Percentiles rank a stretch among this genome's conserved stretches.
phyloP scores from a whole-genome alignment of 2,329 filamentous ascomycete species.

The Cercospora zeina region DNA sequence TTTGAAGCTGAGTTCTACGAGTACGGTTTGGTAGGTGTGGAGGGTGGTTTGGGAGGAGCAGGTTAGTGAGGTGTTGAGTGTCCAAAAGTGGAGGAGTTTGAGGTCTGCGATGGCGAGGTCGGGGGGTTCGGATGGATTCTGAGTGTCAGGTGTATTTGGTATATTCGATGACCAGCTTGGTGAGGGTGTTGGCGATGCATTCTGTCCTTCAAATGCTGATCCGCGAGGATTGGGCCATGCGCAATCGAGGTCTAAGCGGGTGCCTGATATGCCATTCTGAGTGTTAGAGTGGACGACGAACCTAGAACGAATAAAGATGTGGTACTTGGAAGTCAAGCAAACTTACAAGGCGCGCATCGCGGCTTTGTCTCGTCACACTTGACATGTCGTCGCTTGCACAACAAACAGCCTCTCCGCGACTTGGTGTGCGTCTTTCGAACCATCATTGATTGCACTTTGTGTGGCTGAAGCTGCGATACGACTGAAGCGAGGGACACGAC shows the following conservation, averaged over 20 bases:
- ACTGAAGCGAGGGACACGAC: conserved; percentile 8
- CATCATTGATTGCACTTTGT: conserved; percentile 11
- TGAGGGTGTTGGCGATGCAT: conserved; percentile 10
- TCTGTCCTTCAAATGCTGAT: conserved; percentile 1
- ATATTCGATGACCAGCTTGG: conserved; percentile 6
- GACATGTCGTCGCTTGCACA: conserved; percentile 32
- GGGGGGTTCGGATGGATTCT: neutral
- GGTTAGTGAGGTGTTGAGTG: conserved; percentile 21
- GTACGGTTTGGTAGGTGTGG: conserved; percentile 23
- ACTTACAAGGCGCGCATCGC: conserved; percentile 16
- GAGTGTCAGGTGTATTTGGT: conserved; percentile 5
- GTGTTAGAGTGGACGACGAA: neutral
- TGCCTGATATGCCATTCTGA: conserved; percentile 13
- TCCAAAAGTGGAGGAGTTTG: conserved; percentile 30
- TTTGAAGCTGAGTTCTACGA: conserved; percentile 28
- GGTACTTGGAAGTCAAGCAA: neutral
- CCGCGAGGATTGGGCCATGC: conserved; percentile 8
- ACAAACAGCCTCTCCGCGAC: conserved; percentile 27
- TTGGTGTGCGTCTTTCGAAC: conserved; percentile 29
- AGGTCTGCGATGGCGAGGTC: conserved; percentile 26
- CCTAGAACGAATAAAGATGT: neutral
- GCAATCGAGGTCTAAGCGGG: conserved; percentile 27
- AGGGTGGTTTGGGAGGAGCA: conserved; percentile 5
- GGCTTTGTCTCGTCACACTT: conserved; percentile 23
- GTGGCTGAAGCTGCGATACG: neutral